These are phyloP conservation scores for Urochloa ruziziensis DNA, from an alignment of 176 grass and related monocot species.

Conservation along the genomic window DNA sequence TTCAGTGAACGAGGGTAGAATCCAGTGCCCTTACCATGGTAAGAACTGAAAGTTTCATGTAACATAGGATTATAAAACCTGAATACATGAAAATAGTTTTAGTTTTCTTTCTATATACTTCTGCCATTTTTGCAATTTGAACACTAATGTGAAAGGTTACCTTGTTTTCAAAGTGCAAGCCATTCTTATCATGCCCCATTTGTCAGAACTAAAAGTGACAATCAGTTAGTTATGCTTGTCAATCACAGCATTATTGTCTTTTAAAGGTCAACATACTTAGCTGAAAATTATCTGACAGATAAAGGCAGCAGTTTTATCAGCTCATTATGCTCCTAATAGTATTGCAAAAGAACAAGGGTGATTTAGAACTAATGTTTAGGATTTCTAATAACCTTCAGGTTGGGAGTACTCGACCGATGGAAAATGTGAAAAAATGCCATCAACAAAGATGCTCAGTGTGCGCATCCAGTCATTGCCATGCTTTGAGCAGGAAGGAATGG, in stretches of 20 bases:
- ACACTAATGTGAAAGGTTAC: not conserved
- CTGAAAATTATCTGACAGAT: not conserved
- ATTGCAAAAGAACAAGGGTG: not conserved
- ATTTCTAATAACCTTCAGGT: constrained; percentile 49
- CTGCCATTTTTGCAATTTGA: not conserved
- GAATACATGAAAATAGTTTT: not conserved
- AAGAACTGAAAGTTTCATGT: constrained; percentile 1
- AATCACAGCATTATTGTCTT: not conserved
- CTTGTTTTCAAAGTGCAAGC: not conserved
- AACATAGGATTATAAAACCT: not conserved
- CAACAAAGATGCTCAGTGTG: constrained; percentile 70
- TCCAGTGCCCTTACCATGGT: constrained; percentile 98
- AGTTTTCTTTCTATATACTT: not conserved
- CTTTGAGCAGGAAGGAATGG: constrained; percentile 98
- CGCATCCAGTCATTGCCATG: constrained; percentile 76
- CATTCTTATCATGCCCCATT: not conserved
- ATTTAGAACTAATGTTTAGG: constrained; percentile 1
- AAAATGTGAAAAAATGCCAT: constrained; percentile 98
- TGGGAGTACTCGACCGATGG: constrained; percentile 97
- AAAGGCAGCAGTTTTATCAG: not conserved
- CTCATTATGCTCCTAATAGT: not conserved
- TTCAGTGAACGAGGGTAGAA: constrained; percentile 86
- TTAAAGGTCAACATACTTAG: not conserved
- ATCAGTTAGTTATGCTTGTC: not conserved
- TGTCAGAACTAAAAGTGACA: not conserved